Evolutionary conservation across 257 asterid species (phyloP).

Genomic region (Solanum ossicruentum): DNA sequence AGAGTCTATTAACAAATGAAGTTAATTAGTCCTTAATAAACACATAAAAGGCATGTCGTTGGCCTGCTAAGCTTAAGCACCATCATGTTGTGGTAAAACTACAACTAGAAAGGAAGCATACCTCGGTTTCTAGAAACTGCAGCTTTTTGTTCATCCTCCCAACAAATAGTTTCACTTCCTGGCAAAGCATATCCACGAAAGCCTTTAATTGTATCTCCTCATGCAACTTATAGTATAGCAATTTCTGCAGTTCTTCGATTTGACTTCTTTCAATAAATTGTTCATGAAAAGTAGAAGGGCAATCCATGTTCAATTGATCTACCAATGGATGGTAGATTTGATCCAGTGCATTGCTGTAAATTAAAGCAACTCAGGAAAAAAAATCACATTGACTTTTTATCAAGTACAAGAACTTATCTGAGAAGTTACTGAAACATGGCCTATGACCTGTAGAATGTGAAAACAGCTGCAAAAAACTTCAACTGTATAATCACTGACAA

Average conservation of each 20-base stretch:
- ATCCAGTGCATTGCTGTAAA: constrained; percentile 63
- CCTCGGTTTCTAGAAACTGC: constrained; percentile 56
- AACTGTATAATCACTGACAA: constrained; percentile 45
- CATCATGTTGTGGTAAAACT: background rate
- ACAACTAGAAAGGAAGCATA: constrained; percentile 7
- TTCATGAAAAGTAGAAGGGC: constrained; percentile 10
- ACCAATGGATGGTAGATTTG: constrained; percentile 42
- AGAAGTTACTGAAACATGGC: background rate
- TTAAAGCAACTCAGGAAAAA: background rate
- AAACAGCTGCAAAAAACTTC: constrained; percentile 51
- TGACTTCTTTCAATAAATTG: constrained; percentile 44
- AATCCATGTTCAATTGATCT: constrained; percentile 23
- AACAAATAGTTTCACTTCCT: constrained; percentile 44
- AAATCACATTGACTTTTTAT: background rate
- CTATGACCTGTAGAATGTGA: constrained; percentile 60
- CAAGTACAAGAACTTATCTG: background rate
- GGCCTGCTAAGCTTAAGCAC: background rate
- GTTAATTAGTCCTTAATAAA: background rate
- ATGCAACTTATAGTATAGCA: constrained; percentile 35
- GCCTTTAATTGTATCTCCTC: constrained; percentile 22
- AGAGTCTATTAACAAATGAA: background rate
- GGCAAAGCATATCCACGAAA: constrained; percentile 37
- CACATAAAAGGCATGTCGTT: background rate
- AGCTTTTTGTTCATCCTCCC: constrained; percentile 32
- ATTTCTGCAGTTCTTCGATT: constrained; percentile 39